Evolutionary conservation across 805 yeast genomes (phyloP), one percentile per base, ranked within the genome.

Genomic region (Starmerella powellii): DNA sequence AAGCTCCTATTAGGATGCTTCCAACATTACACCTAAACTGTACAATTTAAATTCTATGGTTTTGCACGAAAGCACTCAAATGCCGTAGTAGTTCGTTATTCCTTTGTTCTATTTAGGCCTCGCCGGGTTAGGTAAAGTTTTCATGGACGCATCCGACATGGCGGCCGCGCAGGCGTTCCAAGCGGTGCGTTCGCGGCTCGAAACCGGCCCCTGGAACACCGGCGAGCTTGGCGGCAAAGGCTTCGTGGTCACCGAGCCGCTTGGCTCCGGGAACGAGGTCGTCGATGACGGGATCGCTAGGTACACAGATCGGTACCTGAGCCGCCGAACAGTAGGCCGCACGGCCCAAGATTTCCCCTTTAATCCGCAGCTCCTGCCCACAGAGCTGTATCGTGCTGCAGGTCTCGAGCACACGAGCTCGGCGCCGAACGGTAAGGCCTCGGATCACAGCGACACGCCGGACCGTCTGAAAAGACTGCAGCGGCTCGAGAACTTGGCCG

Each of bases 321-420:
- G 79, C 57, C 76, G 74, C 52, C 71, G 82, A 42, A 75, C 72
- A 54, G 71, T 78, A 13, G 84, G 85, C 1, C 70, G 78, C 39
- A 76, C 87, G 2, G 72, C 80, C 8, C 80, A 77, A 47, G 86
- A 80, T 40, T 86, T 81, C 62, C 93, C 94, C 2, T 83, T 78
- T 57, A 71, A 72, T 42, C 54, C 74, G 8, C 75, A 73, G 41
- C 69, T 82, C 49, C 80, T 85, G 56, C 95, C 96, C 1, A 70
- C 67, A 15, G 96, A 87, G 57, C 63, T 87, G 42, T 77, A 79
- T 50, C 62, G 69, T 16, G 81, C 78, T 6, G 78, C 84, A 77
- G 83, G 84, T 2, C 66, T 74, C 27, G 31, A 29, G n/a, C 34
- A 16, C 13, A 15, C 34, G 23, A 29, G 28, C 15, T 4, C 37